Evolutionary conservation across 352 stramenopile species (phyloP).

Genomic region (Phytopythium boreale): DNA sequence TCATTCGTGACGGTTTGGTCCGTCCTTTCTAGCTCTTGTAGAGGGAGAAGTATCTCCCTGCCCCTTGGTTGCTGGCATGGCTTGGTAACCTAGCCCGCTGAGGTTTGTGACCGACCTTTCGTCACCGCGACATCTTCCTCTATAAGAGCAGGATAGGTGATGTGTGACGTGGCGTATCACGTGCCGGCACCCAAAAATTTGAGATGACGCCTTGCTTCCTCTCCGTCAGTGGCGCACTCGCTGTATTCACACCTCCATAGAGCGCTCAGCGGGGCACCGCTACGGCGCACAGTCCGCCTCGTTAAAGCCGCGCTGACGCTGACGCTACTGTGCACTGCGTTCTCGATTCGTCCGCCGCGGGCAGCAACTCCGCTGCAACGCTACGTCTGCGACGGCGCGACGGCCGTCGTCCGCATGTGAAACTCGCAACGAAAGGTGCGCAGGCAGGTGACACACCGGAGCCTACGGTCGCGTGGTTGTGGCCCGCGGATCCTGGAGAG

Average conservation of each 20-base stretch:
- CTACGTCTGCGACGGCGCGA: neutral
- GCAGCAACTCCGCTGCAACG: neutral
- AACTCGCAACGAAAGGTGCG: neutral
- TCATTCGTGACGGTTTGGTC: neutral
- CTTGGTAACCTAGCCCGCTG: neutral
- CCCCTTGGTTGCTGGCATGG: neutral
- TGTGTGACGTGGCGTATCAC: slow-evolving; percentile 5
- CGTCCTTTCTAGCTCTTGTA: slow-evolving; percentile 5
- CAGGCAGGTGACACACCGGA: neutral
- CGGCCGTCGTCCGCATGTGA: slow-evolving; percentile 1
- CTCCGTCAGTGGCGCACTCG: neutral
- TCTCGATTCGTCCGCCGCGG: neutral
- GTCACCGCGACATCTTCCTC: slow-evolving; percentile 1
- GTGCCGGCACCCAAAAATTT: neutral
- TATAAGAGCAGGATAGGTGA: neutral
- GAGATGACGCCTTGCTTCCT: neutral
- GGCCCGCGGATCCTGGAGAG: neutral
- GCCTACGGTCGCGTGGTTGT: neutral
- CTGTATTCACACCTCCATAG: neutral
- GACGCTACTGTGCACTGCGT: neutral
- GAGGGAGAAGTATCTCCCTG: slow-evolving; percentile 3
- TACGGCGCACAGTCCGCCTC: neutral
- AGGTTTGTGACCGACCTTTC: neutral
- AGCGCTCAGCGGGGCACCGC: too few species aligned
- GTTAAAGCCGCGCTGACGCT: neutral